Evolutionary conservation across 495 filamentous ascomycete species (phyloP).

Genomic region (Xylaria scruposa): DNA sequence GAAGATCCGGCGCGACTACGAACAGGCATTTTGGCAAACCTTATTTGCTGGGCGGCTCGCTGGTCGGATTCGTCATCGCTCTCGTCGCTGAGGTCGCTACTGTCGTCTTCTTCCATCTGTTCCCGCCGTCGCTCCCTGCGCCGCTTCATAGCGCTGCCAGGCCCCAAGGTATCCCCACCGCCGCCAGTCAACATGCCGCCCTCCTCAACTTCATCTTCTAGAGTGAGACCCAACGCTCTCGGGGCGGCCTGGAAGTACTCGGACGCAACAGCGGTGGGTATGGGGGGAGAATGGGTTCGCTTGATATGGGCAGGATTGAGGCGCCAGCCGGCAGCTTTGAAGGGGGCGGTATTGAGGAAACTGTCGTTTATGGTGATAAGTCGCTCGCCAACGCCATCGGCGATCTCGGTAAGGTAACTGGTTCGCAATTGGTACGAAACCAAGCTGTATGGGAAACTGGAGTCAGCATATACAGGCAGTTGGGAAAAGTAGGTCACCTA

Average conservation of each 20-base stretch:
- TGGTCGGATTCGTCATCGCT: constrained; percentile 88
- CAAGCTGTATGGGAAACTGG: constrained; percentile 62
- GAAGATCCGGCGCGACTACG: constrained; percentile 85
- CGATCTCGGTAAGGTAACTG: constrained; percentile 86
- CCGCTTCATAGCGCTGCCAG: constrained; percentile 63
- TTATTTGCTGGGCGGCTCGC: constrained; percentile 77
- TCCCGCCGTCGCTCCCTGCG: constrained; percentile 66
- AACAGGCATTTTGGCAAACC: constrained; percentile 94
- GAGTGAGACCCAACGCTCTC: constrained; percentile 55
- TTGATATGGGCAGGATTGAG: constrained; percentile 78
- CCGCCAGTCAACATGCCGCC: constrained; percentile 79
- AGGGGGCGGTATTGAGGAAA: constrained; percentile 91
- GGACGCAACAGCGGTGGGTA: constrained; percentile 85
- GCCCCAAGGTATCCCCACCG: constrained; percentile 75
- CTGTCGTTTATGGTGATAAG: constrained; percentile 90
- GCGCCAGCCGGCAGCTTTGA: constrained; percentile 93
- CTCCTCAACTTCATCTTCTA: constrained; percentile 81
- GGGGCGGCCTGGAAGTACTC: constrained; percentile 87
- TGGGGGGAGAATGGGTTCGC: constrained; percentile 93
- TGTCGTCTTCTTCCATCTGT: constrained; percentile 93
- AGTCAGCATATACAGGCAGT: constrained; percentile 26
- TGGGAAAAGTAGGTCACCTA: constrained; percentile 54
- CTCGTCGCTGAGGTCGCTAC: constrained; percentile 94
- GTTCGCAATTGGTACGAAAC: constrained; percentile 92
- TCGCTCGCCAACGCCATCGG: constrained; percentile 95